Evolutionary conservation across 1,284 basidiomycete genomes (phyloP), one percentile per base, ranked within the genome.

Genomic region (Fomitopsis pinicola): DNA sequence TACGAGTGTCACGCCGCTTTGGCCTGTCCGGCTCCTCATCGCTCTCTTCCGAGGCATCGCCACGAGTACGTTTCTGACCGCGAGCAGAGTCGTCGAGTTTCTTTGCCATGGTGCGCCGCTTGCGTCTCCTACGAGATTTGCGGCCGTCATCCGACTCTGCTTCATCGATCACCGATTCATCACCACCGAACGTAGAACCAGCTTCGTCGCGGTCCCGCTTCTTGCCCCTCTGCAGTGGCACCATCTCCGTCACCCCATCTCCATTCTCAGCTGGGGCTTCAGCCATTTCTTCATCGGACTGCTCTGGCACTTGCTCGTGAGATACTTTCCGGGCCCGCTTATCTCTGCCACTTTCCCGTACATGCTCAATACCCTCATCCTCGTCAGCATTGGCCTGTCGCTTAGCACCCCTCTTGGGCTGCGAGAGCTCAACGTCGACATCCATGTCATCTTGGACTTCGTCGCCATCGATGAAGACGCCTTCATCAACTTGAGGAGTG

Each of bases 151-250:
- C 57, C 17, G 72, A 67, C 15, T 58, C 55, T n/a, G 71, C 69
- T 9, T 71, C 72, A 15, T 73, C 68, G 33, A 68, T 54, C 55
- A 69, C 42, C 2, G 69, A 71, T 46, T 81, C 88, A 68, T 89
- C 88, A 46, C 81, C 84, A 53, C 83, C 89, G 69, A 89, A 86
- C 0, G 83, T 84, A 6, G 88, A 89, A 6, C 82, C 89, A 58
- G 86, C 87, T 67, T 91, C 89, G 15, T 82, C 79, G 54, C 87
- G 86, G 71, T 88, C 88, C 60, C 90, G 82, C 74, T 92, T 92
- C 77, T 82, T 88, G 33, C 90, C 90, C 64, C 89, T 81, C n/a
- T 71, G 67, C 59, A 73, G 68, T 22, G 74, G 67, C 59, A 55
- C 60, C 45, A 69, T 22, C 14, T 48, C 26, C 44, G 66, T 59